These are phyloP conservation scores for Ophiocordyceps australis DNA, from an alignment of 2,329 filamentous ascomycete genomes.

Conservation along the genomic window DNA sequence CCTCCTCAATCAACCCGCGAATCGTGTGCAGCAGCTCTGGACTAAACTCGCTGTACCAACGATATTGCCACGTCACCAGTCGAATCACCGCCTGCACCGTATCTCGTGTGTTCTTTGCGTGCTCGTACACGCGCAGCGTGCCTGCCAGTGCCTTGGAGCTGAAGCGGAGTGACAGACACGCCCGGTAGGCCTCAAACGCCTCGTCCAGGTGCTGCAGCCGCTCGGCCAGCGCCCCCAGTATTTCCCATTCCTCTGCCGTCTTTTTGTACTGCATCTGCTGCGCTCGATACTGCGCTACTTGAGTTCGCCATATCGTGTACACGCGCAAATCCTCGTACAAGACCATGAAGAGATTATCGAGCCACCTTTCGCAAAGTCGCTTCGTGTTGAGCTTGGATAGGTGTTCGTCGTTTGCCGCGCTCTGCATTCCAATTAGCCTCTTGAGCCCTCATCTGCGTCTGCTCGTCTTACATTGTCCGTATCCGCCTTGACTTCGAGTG, in stretches of 20 bases:
- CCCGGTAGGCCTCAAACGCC: conserved; percentile 80
- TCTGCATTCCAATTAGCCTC: conserved; percentile 21
- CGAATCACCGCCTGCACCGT: conserved; percentile 75
- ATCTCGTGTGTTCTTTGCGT: conserved; percentile 59
- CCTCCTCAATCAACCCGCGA: conserved; percentile 86
- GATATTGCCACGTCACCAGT: conserved; percentile 92
- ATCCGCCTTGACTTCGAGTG: conserved; percentile 59
- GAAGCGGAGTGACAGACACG: conserved; percentile 75
- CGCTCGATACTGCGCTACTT: conserved; percentile 87
- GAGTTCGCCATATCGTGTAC: conserved; percentile 98
- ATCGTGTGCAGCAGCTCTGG: conserved; percentile 77
- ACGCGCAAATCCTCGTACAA: conserved; percentile 94
- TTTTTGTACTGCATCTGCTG: conserved; percentile 95
- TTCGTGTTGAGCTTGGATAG: conserved; percentile 94
- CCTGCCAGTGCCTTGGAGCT: conserved; percentile 84
- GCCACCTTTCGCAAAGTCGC: conserved; percentile 89
- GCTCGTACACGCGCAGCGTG: conserved; percentile 63
- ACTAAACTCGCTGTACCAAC: conserved; percentile 99
- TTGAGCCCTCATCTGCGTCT: neutral
- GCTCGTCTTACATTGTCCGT: conserved; percentile 42
- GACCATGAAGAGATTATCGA: conserved; percentile 98
- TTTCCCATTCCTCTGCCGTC: conserved; percentile 94
- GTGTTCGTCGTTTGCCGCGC: conserved; percentile 46
- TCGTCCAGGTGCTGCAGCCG: conserved; percentile 85
- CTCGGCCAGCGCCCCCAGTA: conserved; percentile 81